Conservation (phyloP, 129 eudicot genomes). For the Artemisia tridentata region DNA sequence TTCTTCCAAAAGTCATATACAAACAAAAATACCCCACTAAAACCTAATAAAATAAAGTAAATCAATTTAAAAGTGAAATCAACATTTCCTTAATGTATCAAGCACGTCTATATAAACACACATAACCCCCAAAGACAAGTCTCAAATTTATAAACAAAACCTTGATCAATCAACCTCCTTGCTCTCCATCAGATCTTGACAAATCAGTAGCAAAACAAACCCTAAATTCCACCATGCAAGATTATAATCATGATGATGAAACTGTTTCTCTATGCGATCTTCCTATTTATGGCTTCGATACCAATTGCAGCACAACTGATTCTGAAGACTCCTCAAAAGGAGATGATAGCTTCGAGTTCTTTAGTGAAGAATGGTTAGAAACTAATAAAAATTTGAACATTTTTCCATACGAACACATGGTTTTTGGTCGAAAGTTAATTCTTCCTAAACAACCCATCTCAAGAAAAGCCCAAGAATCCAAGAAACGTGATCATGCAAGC, state of each 20-base stretch:
- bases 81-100: neutral
- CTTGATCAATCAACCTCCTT: conserved; percentile 21
- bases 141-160: conserved; percentile 9
- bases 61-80: neutral
- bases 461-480: conserved; percentile 22
- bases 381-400: conserved; percentile 19
- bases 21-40: conserved; percentile 26
- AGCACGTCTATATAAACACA: neutral
- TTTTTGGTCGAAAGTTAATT: conserved; percentile 26
- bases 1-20: conserved; percentile 23
- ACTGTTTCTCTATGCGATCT: conserved; percentile 38
- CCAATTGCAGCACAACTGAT: conserved; percentile 1
- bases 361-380: conserved; percentile 31
- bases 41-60: neutral
- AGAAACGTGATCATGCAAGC: conserved; percentile 22
- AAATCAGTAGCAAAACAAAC: neutral
- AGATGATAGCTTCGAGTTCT: conserved; percentile 35
- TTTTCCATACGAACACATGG: conserved; percentile 9
- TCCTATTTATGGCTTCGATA: conserved; percentile 13
- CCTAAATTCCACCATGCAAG: conserved; percentile 19
- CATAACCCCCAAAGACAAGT: conserved; percentile 8
- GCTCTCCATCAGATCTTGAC: conserved; percentile 4
- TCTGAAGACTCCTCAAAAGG: conserved; percentile 23
- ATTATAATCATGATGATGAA: conserved; percentile 19
- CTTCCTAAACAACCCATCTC: conserved; percentile 20